Conservation (phyloP, 257 asterid genomes). For the Cynanchum wilfordii region DNA sequence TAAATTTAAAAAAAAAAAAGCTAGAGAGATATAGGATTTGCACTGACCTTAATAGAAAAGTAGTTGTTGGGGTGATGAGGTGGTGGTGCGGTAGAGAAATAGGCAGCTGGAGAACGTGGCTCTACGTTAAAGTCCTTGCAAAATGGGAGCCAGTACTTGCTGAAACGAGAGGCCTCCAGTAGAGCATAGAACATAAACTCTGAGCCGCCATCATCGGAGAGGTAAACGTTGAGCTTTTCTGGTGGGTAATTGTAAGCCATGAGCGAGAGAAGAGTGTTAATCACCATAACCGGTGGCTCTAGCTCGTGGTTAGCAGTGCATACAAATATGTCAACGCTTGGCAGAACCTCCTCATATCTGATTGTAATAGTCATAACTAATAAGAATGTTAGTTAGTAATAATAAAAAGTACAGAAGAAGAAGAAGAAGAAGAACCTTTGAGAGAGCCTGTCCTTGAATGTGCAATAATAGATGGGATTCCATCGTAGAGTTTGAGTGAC, state of each 20-base stretch:
- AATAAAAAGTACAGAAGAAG: too few relatives aligned
- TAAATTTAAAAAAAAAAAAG: too few relatives aligned
- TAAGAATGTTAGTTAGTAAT: too few relatives aligned
- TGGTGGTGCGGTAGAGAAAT: neutral
- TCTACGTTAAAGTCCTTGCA: constrained; percentile 10
- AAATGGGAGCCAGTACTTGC: constrained; percentile 14
- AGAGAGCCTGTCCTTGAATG: constrained; percentile 33
- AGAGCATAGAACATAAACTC: constrained; percentile 16
- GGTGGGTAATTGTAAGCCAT: constrained; percentile 16
- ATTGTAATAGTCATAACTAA: neutral
- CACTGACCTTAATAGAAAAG: constrained; percentile 1
- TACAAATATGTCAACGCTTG: constrained; percentile 16
- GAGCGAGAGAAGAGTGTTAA: constrained; percentile 13
- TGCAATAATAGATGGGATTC: constrained; percentile 21
- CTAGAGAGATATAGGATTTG: neutral
- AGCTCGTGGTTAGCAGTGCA: constrained; percentile 18
- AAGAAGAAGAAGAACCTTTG: constrained; percentile 12
- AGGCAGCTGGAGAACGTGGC: constrained; percentile 12
- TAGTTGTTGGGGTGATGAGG: neutral
- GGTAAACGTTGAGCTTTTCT: constrained; percentile 12
- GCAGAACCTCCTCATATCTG: constrained; percentile 14
- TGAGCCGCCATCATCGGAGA: constrained; percentile 19
- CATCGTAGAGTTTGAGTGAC: constrained; percentile 24
- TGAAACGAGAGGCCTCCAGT: constrained; percentile 15
- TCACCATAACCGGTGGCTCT: constrained; percentile 21